Evolutionary conservation across 2,329 filamentous ascomycete species (phyloP), one percentile per base, ranked within the genome.

Genomic region (Pseudocercospora musae): DNA sequence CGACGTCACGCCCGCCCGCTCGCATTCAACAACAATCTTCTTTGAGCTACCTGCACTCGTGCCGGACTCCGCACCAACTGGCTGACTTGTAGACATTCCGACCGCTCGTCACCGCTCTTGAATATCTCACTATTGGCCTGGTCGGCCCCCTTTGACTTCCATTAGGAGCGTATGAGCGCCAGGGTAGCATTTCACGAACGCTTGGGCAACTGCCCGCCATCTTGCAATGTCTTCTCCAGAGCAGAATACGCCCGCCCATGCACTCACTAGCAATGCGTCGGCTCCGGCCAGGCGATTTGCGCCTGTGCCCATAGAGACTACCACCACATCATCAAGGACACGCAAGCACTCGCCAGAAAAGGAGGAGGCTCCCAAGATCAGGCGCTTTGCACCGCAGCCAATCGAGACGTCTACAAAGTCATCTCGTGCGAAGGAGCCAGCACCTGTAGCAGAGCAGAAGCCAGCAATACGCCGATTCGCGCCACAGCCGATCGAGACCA

Each of bases 241-340:
- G 62, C 58, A 60, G 63, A 63, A 40, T 55, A 62, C 53, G 60
- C 53, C 66, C 60, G 53, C 31, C 48, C 42, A 62, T 62, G 61
- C 46, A 40, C 29, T 44, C 40, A 40, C 62, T 56, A 62, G 54
- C 40, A 40, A 33, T 54, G 52, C n/a, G 6, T 27, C 49, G 18
- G 29, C 52, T 54, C 52, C 52, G 25, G 33, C 60, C 8, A 76
- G 77, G 59, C 85, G 85, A 69, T 91, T 91, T 77, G 82, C 79
- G 46, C 88, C 89, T 33, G 83, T 89, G 59, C 88, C 89, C 15
- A 85, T 92, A 66, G 90, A 92, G 75, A 92, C 89, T 8, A 88
- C 84, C 44, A 54, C 48, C 20, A 66, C 62, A 37, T 49, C 52
- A 50, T 46, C 58, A 4, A 52, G 25, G 48, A 52, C 48, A 25